These are phyloP conservation scores for Gossypium aridum DNA, from an alignment of 441 rosid species.

Conservation along the genomic window DNA sequence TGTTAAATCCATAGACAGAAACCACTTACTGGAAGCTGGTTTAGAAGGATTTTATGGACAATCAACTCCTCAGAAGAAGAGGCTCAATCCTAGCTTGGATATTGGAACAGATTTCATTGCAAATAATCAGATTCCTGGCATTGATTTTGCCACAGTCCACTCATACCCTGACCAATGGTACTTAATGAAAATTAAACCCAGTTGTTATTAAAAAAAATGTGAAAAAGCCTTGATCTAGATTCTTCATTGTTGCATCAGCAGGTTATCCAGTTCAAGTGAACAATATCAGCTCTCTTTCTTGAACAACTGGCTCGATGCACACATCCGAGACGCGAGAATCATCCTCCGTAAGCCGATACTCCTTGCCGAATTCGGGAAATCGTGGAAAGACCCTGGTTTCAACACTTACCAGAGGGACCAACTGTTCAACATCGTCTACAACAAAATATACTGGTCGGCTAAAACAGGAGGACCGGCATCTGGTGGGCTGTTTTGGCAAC, in stretches of 20 bases:
- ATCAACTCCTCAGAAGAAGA: slow-evolving; percentile 49
- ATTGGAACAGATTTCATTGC: slow-evolving; percentile 24
- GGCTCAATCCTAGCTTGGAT: slow-evolving; percentile 44
- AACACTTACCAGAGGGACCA: slow-evolving; percentile 41
- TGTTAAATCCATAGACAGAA: slow-evolving; percentile 55
- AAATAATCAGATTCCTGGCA: slow-evolving; percentile 38
- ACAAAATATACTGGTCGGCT: slow-evolving; percentile 50
- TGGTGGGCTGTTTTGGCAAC: slow-evolving; percentile 76
- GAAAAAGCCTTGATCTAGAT: slow-evolving; percentile 1
- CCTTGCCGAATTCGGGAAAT: slow-evolving; percentile 59
- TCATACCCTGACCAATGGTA: slow-evolving; percentile 80
- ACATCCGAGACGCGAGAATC: slow-evolving; percentile 50
- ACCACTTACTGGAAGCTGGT: slow-evolving; percentile 67
- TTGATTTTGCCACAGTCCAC: slow-evolving; percentile 68
- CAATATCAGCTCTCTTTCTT: slow-evolving; percentile 47
- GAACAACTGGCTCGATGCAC: slow-evolving; percentile 57
- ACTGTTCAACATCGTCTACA: slow-evolving; percentile 46
- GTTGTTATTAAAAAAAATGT: background rate
- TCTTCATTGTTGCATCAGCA: slow-evolving; percentile 19
- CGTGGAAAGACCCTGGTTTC: slow-evolving; percentile 44
- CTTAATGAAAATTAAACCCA: background rate
- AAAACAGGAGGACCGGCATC: slow-evolving; percentile 59
- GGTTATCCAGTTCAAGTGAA: slow-evolving; percentile 56
- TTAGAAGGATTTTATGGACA: slow-evolving; percentile 72
- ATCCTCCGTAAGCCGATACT: slow-evolving; percentile 50